Conservation (phyloP, 768 basidiomycete genomes). For the Boletellus sp. region DNA sequence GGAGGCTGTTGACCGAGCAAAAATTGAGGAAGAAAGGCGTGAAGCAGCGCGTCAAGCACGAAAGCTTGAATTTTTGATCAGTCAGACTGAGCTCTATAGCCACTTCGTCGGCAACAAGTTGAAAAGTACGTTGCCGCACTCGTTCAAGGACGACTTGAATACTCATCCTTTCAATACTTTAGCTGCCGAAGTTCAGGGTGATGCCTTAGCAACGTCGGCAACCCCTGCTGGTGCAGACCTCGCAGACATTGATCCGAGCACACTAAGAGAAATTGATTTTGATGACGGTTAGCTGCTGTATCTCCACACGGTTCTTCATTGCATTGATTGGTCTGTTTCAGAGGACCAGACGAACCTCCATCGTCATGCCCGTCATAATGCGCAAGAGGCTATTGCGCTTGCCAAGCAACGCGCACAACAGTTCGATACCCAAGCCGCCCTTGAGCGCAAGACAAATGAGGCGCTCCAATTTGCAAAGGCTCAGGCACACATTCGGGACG, state of each 20-base stretch:
- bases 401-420: conserved; percentile 76
- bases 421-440: conserved; percentile 81
- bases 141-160: conserved; percentile 13
- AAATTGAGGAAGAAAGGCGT: conserved; percentile 87
- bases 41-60: conserved; percentile 92
- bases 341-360: conserved; percentile 87
- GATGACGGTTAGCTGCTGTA: conserved; percentile 68
- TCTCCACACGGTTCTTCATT: not conserved
- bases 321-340: conserved; percentile 29
- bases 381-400: conserved; percentile 80
- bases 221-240: conserved; percentile 57
- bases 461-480: conserved; percentile 65
- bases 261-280: conserved; percentile 78
- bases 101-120: conserved; percentile 99
- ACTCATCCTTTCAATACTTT: conserved; percentile 13
- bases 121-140: conserved; percentile 56
- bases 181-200: conserved; percentile 79
- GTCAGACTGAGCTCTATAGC: conserved; percentile 96
- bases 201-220: conserved; percentile 37
- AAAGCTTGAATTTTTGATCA: conserved; percentile 97
- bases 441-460: conserved; percentile 78
- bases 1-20: conserved; percentile 84
- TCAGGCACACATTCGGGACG: conserved; percentile 40
- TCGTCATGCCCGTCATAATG: conserved; percentile 81
- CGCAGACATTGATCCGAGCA: conserved; percentile 47